Percentiles rank a stretch among this genome's conserved stretches.
Evolutionary conservation across 2,329 filamentous ascomycete species (phyloP).

Genomic region (Ophiocordyceps camponoti-saundersi): DNA sequence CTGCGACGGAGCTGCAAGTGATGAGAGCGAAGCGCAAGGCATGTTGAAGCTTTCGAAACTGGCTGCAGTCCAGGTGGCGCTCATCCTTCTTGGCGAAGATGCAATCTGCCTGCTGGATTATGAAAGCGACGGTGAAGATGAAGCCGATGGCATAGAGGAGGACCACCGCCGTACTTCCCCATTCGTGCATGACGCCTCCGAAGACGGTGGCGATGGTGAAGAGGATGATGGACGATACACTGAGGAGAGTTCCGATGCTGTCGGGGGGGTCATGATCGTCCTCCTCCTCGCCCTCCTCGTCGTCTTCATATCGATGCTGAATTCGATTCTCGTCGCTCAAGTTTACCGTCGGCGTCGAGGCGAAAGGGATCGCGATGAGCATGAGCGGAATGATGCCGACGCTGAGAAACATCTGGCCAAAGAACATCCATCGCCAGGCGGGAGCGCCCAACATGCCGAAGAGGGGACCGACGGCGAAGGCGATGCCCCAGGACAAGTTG

Average conservation of each 20-base stretch:
- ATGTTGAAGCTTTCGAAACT: slow-evolving; percentile 12
- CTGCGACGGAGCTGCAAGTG: slow-evolving; percentile 5
- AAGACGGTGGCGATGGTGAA: slow-evolving; percentile 29
- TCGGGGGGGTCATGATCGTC: slow-evolving; percentile 14
- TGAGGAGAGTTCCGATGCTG: slow-evolving; percentile 22
- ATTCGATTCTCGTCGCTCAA: too few species aligned
- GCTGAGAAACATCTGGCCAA: not conserved
- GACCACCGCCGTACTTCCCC: slow-evolving; percentile 24
- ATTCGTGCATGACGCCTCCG: slow-evolving; percentile 26
- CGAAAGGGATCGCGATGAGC: too few species aligned
- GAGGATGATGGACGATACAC: slow-evolving; percentile 17
- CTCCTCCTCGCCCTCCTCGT: not conserved
- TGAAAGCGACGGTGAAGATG: slow-evolving; percentile 14
- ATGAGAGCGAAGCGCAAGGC: slow-evolving; percentile 12
- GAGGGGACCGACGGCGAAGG: not conserved
- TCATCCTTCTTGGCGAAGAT: slow-evolving; percentile 3
- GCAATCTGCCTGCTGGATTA: slow-evolving; percentile 15
- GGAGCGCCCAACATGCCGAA: not conserved
- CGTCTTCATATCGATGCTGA: not conserved
- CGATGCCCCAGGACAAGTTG: not conserved
- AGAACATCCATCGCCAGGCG: not conserved
- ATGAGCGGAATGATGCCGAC: too few species aligned
- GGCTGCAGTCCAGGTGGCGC: slow-evolving; percentile 26
- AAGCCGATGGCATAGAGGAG: slow-evolving; percentile 23
- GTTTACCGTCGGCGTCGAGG: too few species aligned